Conservation (phyloP, 805 yeast genomes). For the Starmerella bombicola region DNA sequence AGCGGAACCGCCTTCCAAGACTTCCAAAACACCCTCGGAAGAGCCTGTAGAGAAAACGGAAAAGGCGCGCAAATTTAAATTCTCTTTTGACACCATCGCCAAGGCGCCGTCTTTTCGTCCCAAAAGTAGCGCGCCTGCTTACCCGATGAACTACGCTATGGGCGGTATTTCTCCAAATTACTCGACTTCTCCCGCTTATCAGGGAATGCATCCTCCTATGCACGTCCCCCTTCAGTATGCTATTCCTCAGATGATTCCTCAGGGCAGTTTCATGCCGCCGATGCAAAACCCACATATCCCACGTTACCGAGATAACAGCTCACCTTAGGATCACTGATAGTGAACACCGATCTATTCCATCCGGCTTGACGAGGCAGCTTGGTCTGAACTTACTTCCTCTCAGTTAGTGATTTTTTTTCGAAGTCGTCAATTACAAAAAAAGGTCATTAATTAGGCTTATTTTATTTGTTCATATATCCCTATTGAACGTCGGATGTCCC, state of each 20-base stretch:
- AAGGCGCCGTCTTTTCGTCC: slow-evolving; percentile 10
- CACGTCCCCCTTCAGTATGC: neutral
- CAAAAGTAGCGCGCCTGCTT: neutral
- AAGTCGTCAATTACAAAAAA: too few relatives aligned
- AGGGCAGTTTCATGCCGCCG: neutral
- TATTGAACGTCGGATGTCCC: too few relatives aligned
- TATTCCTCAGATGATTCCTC: neutral
- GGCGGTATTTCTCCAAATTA: neutral
- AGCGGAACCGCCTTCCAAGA: neutral
- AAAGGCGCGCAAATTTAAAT: slow-evolving; percentile 5
- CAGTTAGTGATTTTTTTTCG: too few relatives aligned
- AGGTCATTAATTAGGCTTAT: too few relatives aligned
- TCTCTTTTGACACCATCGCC: slow-evolving; percentile 7
- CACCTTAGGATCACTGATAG: too few relatives aligned
- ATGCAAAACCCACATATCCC: neutral
- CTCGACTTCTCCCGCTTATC: slow-evolving; percentile 1
- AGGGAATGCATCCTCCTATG: neutral
- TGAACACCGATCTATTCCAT: too few relatives aligned
- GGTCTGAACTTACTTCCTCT: too few relatives aligned
- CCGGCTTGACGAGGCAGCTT: too few relatives aligned
- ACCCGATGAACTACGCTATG: neutral
- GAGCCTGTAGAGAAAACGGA: neutral
- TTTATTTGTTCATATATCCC: too few relatives aligned
- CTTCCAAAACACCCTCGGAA: neutral
- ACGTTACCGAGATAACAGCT: too few relatives aligned